phyloP scores from a whole-genome alignment of 2,329 filamentous ascomycete species.

The Colletotrichum graminicola region DNA sequence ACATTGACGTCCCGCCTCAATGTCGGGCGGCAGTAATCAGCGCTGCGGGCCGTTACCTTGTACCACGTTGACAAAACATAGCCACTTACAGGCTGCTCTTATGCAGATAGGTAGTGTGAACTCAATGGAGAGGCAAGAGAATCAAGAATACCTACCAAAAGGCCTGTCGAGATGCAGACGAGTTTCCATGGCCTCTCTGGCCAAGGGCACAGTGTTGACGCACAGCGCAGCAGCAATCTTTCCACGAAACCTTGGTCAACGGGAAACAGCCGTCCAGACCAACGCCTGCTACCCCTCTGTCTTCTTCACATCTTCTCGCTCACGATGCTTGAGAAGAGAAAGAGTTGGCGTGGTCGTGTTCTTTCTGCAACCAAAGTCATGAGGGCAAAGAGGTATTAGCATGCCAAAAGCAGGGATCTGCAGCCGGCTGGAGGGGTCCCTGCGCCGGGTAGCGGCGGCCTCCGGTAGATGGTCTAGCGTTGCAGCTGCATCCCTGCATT shows the following conservation, averaged over 20 bases:
- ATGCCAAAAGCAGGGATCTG: background rate
- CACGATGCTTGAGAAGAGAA: background rate
- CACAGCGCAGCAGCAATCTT: background rate
- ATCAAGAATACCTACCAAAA: background rate
- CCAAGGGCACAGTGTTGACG: background rate
- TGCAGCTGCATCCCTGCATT: constrained; percentile 28
- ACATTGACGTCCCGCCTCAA: background rate
- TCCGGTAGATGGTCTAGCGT: constrained; percentile 36
- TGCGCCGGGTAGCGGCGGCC: constrained; percentile 39
- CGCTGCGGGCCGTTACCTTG: too few species aligned
- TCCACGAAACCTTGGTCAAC: background rate
- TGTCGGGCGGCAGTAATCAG: background rate
- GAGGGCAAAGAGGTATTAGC: background rate
- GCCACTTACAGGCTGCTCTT: background rate
- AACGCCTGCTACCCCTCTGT: background rate
- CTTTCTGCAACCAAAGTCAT: background rate
- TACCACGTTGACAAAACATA: background rate
- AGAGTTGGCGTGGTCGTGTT: background rate
- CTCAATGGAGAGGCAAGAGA: background rate
- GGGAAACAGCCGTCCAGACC: background rate
- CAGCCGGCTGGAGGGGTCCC: background rate
- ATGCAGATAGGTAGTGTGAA: background rate
- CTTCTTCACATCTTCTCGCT: background rate
- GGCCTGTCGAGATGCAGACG: background rate
- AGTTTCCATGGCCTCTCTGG: background rate